Conservation (phyloP, 192 early-diverging fungal species). For the Coemansia sp. region DNA sequence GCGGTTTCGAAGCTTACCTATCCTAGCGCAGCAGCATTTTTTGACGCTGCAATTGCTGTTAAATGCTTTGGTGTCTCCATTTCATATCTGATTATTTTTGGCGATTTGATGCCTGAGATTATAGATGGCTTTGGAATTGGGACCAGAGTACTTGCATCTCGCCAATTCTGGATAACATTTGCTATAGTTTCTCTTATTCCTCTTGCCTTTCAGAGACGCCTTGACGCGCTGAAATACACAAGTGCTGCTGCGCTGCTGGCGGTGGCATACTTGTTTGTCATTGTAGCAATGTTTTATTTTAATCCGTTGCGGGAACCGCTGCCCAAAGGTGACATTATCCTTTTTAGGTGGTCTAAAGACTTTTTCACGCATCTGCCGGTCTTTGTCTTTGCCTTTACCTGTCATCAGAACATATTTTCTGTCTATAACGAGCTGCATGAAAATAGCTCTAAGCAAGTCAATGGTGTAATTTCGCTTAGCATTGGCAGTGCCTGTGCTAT, state of each 20-base stretch:
- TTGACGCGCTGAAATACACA: slow-evolving; percentile 91
- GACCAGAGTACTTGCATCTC: slow-evolving; percentile 55
- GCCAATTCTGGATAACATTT: slow-evolving; percentile 84
- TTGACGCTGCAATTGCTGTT: slow-evolving; percentile 96
- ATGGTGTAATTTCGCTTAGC: slow-evolving; percentile 69
- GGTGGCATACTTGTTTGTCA: slow-evolving; percentile 81
- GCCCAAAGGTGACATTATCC: slow-evolving; percentile 60
- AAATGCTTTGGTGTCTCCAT: slow-evolving; percentile 98
- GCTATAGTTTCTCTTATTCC: slow-evolving; percentile 73
- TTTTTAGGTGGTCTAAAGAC: slow-evolving; percentile 59
- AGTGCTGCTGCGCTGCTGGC: slow-evolving; percentile 82
- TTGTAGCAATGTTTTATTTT: slow-evolving; percentile 79
- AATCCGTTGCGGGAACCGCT: slow-evolving; percentile 61
- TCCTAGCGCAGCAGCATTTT: slow-evolving; percentile 81
- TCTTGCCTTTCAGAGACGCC: slow-evolving; percentile 73
- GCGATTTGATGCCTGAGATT: slow-evolving; percentile 87
- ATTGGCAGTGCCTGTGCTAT: slow-evolving; percentile 73
- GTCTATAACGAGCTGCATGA: slow-evolving; percentile 94
- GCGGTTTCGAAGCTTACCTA: slow-evolving; percentile 89
- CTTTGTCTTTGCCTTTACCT: slow-evolving; percentile 99
- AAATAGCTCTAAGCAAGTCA: slow-evolving; percentile 72
- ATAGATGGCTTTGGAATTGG: slow-evolving; percentile 35
- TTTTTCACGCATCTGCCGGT: slow-evolving; percentile 84
- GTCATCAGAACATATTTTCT: slow-evolving; percentile 97
- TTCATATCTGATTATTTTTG: slow-evolving; percentile 93